A percentile compares a stretch with the other conserved stretches of the same genome.
phyloP scores from a whole-genome alignment of 306 rosid species.

The Gleditsia sinensis region DNA sequence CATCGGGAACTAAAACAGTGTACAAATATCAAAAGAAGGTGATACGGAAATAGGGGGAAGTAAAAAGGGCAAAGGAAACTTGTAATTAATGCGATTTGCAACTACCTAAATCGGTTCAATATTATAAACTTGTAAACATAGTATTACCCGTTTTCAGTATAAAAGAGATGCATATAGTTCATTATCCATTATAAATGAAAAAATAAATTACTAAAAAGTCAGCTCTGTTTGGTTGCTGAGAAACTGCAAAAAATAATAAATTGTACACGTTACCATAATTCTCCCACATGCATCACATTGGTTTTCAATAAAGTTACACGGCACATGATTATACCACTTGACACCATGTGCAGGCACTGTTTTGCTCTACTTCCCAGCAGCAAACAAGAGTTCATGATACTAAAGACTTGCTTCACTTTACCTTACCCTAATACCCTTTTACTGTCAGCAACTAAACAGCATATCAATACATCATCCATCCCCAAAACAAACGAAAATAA shows the following conservation, averaged over 20 bases:
- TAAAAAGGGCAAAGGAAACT: not conserved
- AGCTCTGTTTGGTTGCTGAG: too few species aligned
- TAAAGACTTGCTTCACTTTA: not conserved
- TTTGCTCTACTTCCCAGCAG: not conserved
- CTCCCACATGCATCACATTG: not conserved
- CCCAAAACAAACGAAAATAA: not conserved
- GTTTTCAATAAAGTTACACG: not conserved
- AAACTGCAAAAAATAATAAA: not conserved
- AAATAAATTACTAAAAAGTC: too few species aligned
- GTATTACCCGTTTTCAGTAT: not conserved
- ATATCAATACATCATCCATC: not conserved
- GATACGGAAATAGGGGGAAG: too few species aligned
- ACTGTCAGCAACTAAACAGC: not conserved
- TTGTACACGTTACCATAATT: not conserved
- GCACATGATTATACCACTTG: not conserved
- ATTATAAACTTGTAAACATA: not conserved
- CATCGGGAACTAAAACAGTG: not conserved
- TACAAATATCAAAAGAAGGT: not conserved
- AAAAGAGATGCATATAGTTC: not conserved
- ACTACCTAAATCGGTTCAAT: not conserved
- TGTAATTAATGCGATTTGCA: not conserved
- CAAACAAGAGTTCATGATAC: not conserved
- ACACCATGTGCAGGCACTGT: constrained; percentile 2
- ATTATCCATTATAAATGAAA: too few species aligned
- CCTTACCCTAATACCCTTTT: not conserved